Evolutionary conservation across 495 filamentous ascomycete genomes (phyloP), one percentile per base, ranked within the genome.

Genomic region (Aspergillus leporis): DNA sequence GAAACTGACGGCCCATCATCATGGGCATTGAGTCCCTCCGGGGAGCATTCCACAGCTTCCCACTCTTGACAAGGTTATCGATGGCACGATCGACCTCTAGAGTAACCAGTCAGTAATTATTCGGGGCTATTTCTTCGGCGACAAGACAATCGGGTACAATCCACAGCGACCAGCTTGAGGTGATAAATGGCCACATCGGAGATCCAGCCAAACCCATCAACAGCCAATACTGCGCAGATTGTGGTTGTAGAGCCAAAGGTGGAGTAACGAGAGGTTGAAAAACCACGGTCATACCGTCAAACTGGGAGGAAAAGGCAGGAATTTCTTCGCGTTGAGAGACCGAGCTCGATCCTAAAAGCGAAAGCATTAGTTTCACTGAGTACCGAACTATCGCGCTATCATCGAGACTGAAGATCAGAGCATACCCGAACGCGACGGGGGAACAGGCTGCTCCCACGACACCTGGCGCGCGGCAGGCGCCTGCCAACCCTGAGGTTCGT

Each of bases 1-100:
- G 80, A 71, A 81, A 88, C 40, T 75, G 77, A 69, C 88, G 83
- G 61, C 83, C 77, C 64, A 81, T 82, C 77, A 87, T 84, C 74
- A 87, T 73, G 60, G 89, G 89, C 80, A 90, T 85, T 51, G 90
- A 97, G 69, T 97, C 93, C 81, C 94, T 87, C 71, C 94, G 89
- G 61, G 83, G 85, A 61, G 85, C 81, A 68, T 78, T 81, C 77
- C 92, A 96, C 77, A 93, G 86, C 80, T 97, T 97, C 30, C 93
- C 92, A 73, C 91, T 97, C 81, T 97, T 96, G 66, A 90, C 82
- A 53, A 98, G 84, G 72, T 98, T 98, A 67, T 98, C 94, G 67
- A 93, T 82, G 62, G 94, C 94, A 63, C 94, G 88, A 54, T 98
- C 93, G 67, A 98, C 90, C 88, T 98, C 94, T 97, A 66, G n/a